Evolutionary conservation across 2,329 filamentous ascomycete genomes (phyloP), one percentile per base, ranked within the genome.

Genomic region (Metarhizium sp.): DNA sequence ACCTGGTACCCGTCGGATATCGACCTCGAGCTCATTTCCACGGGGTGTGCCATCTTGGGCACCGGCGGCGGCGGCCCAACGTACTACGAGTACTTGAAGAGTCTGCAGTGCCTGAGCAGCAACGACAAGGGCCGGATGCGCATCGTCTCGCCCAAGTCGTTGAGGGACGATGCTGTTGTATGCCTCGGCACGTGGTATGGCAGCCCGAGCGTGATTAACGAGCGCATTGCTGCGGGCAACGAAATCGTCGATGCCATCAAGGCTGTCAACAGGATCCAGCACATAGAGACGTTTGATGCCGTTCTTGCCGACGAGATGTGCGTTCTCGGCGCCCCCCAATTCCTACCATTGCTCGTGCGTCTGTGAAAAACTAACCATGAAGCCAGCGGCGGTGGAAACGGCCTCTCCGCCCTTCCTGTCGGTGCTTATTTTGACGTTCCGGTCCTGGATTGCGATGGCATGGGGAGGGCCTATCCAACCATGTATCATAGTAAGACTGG

Each of bases 61-160:
- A 72, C 70, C 0, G 70, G 70, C 0, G 70, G 70, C 1, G 70
- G 70, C 6, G 70, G 70, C 0, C 65, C 67, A 2, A 69, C 70
- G 1, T 69, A 72, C 32, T 67, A 71, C n/a, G 72, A 76, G 55
- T 77, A 74, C 32, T 64, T 79, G 40, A 73, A 76, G 57, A 66
- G 70, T 11, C 59, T 76, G 18, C 64, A 73, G 30, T 63, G 64
- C 6, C 61, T 76, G 10, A 63, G 67, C n/a, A 70, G 66, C 16
- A 65, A 63, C 0, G 32, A 7, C 7, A 34, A 11, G 32, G 32
- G 32, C 32, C 32, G 32, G 7, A 34, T 34, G 32, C 32, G 32
- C 7, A 34, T 34, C 10, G 6, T 34, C 6, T 34, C 32, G 10
- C 32, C 32, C 32, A 34, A 34, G 32, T 34, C 32, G 32, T 34